These are phyloP conservation scores for Salvia rosmarinus DNA, from an alignment of 257 asterid species.

Conservation along the genomic window DNA sequence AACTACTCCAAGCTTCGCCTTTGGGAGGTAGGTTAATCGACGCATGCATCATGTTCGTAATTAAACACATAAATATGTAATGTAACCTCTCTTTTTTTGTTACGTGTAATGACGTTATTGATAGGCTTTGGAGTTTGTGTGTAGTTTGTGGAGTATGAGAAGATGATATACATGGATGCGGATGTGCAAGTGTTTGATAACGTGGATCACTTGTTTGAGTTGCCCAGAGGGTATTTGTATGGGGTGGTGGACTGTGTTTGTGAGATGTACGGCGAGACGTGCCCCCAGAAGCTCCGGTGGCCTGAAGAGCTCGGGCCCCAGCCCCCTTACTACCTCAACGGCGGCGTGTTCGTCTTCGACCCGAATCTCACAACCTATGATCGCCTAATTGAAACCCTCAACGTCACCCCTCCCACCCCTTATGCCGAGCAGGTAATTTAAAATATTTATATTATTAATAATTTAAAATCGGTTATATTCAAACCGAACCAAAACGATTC, in stretches of 20 bases:
- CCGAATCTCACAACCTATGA: conserved; percentile 42
- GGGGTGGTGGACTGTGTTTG: conserved; percentile 66
- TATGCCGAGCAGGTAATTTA: conserved; percentile 72
- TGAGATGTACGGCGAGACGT: conserved; percentile 51
- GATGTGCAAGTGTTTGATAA: conserved; percentile 60
- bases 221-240: conserved; percentile 47
- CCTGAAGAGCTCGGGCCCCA: conserved; percentile 44
- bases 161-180: conserved; percentile 62
- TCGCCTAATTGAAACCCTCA: conserved; percentile 36
- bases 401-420: conserved; percentile 47
- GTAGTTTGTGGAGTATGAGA: conserved; percentile 59
- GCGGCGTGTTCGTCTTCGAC: conserved; percentile 58
- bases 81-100: too few relatives aligned
- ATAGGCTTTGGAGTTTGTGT: neutral
- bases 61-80: too few relatives aligned
- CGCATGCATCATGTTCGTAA: neutral
- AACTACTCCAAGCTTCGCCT: conserved; percentile 61
- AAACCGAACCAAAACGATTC: too few relatives aligned
- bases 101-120: neutral
- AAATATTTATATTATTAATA: too few relatives aligned
- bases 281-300: conserved; percentile 53
- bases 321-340: conserved; percentile 53
- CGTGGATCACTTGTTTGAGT: conserved; percentile 51
- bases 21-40: conserved; percentile 50
- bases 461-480: too few relatives aligned